These are phyloP conservation scores for Leersia perrieri DNA, from an alignment of 176 grass and related monocot genomes.

Conservation along the genomic window DNA sequence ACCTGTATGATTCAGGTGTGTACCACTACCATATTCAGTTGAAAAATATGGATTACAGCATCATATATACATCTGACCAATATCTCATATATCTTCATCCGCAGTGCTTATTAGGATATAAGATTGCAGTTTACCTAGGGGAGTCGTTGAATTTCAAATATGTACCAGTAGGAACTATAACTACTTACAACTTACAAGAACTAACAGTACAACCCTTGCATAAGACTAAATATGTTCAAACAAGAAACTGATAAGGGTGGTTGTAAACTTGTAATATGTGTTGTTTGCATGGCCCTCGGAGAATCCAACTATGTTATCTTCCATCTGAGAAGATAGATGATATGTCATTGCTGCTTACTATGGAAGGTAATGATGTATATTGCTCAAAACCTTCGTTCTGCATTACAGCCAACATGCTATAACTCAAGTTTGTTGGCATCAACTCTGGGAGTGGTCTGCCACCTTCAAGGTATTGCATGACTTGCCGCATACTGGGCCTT, in stretches of 20 bases:
- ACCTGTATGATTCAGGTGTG: too few relatives aligned
- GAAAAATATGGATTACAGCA: neutral
- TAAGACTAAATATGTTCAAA: neutral
- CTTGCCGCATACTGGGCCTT: neutral
- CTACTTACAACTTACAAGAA: neutral
- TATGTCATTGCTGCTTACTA: neutral
- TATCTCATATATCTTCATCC: neutral
- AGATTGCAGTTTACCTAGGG: neutral
- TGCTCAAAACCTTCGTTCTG: neutral
- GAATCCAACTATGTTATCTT: neutral
- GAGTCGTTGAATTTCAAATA: neutral
- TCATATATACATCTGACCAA: neutral
- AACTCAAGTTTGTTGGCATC: neutral
- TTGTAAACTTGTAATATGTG: neutral
- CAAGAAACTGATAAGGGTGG: neutral
- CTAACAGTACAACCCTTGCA: neutral
- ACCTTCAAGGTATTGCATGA: neutral
- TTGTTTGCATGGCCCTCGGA: neutral
- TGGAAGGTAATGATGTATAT: neutral
- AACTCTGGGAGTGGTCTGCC: neutral
- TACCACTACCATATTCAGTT: too few relatives aligned
- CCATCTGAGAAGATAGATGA: neutral
- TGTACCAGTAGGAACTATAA: neutral
- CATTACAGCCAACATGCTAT: neutral
- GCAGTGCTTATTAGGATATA: neutral